These are phyloP conservation scores for Cenchrus purpureus DNA, from an alignment of 176 grass and related monocot genomes.

Conservation along the genomic window DNA sequence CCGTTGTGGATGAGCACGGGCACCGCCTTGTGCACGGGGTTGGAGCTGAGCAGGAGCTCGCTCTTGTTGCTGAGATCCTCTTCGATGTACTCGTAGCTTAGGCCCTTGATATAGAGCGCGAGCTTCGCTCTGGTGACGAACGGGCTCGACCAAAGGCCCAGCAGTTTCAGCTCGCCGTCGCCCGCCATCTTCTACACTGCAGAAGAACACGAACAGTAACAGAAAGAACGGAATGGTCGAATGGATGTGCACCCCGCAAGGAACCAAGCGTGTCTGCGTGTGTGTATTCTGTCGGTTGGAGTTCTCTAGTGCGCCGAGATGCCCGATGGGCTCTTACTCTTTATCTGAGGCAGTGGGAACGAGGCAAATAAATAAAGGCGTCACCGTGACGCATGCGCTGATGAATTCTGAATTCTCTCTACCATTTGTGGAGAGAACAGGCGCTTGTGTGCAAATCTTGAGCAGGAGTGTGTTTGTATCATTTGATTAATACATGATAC, in stretches of 20 bases:
- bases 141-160: conserved; percentile 33
- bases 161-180: conserved; percentile 37
- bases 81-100: conserved; percentile 47
- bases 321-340: background rate
- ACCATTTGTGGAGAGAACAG: background rate
- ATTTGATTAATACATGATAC: too few relatives aligned
- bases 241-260: background rate
- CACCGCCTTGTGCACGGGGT: conserved; percentile 55
- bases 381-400: background rate
- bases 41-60: conserved; percentile 42
- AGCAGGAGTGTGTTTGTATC: background rate
- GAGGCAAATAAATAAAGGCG: background rate
- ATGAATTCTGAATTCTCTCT: background rate
- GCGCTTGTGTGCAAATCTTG: background rate
- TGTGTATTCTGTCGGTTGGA: background rate
- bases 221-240: background rate
- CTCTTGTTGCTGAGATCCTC: conserved; percentile 49
- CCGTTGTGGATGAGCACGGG: conserved; percentile 58
- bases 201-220: too few relatives aligned
- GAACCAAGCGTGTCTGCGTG: too few relatives aligned
- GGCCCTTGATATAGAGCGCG: conserved; percentile 47
- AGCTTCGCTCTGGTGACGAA: conserved; percentile 34
- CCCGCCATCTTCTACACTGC: background rate
- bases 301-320: background rate
- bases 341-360: background rate